These are phyloP conservation scores for Aspergillus vadensis DNA, from an alignment of 2,329 filamentous ascomycete species.

Conservation along the genomic window DNA sequence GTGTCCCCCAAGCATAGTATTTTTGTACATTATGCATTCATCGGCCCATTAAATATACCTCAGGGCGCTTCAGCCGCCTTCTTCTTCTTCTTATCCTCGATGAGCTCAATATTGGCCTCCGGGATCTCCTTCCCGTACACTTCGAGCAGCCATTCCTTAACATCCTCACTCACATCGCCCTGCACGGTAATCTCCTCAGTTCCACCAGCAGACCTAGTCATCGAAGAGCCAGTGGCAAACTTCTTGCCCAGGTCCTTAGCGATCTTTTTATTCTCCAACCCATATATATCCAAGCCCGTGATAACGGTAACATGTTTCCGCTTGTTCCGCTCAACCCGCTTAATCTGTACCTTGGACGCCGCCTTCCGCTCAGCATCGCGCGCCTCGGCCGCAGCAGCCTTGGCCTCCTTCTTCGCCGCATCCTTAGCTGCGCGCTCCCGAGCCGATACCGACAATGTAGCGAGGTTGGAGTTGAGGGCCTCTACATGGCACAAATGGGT, in stretches of 20 bases:
- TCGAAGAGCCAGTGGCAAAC: conserved; percentile 90
- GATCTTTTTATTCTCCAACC: conserved; percentile 90
- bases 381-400: conserved; percentile 83
- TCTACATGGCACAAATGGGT: conserved; percentile 50
- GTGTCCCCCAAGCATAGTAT: conserved; percentile 3
- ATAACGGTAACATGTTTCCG: conserved; percentile 94
- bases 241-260: conserved; percentile 98
- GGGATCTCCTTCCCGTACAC: conserved; percentile 82
- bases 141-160: conserved; percentile 86
- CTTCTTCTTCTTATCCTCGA: conserved; percentile 98
- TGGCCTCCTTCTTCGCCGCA: conserved; percentile 93
- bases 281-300: conserved; percentile 86
- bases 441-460: conserved; percentile 82
- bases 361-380: conserved; percentile 82
- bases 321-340: conserved; percentile 97
- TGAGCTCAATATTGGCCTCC: conserved; percentile 89
- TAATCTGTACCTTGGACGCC: conserved; percentile 81
- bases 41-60: too few relatives aligned
- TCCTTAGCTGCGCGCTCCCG: conserved; percentile 96
- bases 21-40: conserved; percentile 5
- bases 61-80: conserved; percentile 30
- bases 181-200: conserved; percentile 98
- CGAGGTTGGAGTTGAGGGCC: conserved; percentile 79
- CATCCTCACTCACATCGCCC: conserved; percentile 92
- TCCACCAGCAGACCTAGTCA: conserved; percentile 83